Conservation (phyloP, 2,329 filamentous ascomycete species). For the Beauveria sp. region DNA sequence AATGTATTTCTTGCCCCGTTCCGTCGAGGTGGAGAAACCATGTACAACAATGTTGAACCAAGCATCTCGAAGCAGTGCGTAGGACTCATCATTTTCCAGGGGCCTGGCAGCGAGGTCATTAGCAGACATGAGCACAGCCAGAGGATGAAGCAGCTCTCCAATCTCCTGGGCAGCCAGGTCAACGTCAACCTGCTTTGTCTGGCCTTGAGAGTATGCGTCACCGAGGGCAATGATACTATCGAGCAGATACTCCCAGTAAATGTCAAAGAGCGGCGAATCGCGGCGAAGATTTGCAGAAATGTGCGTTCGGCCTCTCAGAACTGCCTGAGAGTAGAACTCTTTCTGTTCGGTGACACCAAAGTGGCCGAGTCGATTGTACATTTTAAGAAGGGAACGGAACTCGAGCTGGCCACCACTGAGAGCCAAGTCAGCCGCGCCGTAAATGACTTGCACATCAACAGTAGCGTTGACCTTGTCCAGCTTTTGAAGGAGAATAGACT, state of each 20-base stretch:
- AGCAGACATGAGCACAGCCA: constrained; percentile 74
- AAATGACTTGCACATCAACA: constrained; percentile 80
- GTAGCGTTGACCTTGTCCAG: constrained; percentile 72
- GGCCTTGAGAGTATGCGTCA: constrained; percentile 68
- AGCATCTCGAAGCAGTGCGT: constrained; percentile 73
- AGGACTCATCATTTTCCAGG: constrained; percentile 56
- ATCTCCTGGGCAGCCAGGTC: constrained; percentile 83
- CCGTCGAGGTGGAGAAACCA: constrained; percentile 71
- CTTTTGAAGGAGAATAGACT: constrained; percentile 96
- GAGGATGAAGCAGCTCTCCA: constrained; percentile 73
- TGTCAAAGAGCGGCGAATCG: constrained; percentile 67
- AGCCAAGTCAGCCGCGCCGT: constrained; percentile 70
- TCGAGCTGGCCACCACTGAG: constrained; percentile 71
- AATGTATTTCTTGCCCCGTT: constrained; percentile 62
- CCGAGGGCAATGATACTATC: constrained; percentile 86
- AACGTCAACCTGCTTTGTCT: constrained; percentile 68
- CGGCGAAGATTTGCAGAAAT: constrained; percentile 63
- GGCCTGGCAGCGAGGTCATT: constrained; percentile 47
- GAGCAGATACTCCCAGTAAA: constrained; percentile 77
- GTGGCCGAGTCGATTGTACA: constrained; percentile 69
- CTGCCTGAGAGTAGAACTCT: constrained; percentile 60
- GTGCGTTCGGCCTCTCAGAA: constrained; percentile 70
- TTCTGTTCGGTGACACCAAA: constrained; percentile 66
- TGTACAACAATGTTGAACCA: constrained; percentile 99
- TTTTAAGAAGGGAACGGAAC: constrained; percentile 76